Evolutionary conservation across 352 stramenopile genomes (phyloP).

Genomic region (Phytophthora melonis): DNA sequence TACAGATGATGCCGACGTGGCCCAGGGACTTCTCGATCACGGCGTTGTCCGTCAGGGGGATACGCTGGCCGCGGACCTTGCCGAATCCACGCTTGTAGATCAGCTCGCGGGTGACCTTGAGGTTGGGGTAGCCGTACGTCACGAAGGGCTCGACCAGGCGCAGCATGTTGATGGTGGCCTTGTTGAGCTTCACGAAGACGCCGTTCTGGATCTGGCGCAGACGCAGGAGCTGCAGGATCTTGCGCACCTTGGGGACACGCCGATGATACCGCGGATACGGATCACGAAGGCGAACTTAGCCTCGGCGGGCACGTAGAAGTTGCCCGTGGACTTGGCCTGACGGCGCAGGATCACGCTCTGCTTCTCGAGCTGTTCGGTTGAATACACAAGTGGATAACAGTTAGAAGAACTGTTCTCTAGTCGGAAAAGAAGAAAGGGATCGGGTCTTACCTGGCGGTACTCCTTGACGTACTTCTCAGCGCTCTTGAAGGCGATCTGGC

Average conservation of each 20-base stretch:
- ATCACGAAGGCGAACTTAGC: slow-evolving; percentile 99
- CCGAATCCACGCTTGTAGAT: slow-evolving; percentile 99
- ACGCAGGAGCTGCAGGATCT: slow-evolving; percentile 99
- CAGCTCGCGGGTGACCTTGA: slow-evolving; percentile 98
- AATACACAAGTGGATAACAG: background rate
- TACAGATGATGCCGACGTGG: slow-evolving; percentile 97
- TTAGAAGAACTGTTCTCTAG: no score
- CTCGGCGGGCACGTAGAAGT: slow-evolving; percentile 98
- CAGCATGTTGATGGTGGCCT: slow-evolving; percentile 99
- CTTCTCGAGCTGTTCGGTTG: slow-evolving; percentile 84
- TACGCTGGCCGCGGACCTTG: slow-evolving; percentile 98
- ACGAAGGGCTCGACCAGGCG: slow-evolving; percentile 98
- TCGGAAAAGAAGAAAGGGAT: no score
- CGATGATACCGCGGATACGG: slow-evolving; percentile 99
- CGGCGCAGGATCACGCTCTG: slow-evolving; percentile 94
- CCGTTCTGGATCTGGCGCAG: slow-evolving; percentile 99
- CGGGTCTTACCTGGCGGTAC: slow-evolving; percentile 90
- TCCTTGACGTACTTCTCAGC: slow-evolving; percentile 99
- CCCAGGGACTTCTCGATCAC: slow-evolving; percentile 97
- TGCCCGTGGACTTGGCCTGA: slow-evolving; percentile 95
- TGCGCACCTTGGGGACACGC: slow-evolving; percentile 93
- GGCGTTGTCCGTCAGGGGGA: slow-evolving; percentile 97
- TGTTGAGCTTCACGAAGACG: slow-evolving; percentile 99
- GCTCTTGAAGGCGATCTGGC: slow-evolving; percentile 93
- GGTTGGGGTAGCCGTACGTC: slow-evolving; percentile 98